phyloP scores from a whole-genome alignment of 164 flowering plant species.

The Annona squamosa region DNA sequence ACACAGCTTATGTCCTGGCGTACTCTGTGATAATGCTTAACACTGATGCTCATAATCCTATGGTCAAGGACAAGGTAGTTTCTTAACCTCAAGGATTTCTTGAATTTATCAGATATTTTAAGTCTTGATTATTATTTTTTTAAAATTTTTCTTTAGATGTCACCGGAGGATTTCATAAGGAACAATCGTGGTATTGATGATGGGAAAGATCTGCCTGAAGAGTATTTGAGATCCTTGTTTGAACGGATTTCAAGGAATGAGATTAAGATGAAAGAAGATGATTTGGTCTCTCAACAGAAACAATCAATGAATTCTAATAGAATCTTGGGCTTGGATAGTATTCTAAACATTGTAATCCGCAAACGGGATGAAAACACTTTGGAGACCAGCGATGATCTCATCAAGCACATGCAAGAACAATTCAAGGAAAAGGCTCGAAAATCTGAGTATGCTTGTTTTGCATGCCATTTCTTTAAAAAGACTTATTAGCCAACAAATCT shows the following conservation, averaged over 20 bases:
- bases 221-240: constrained; percentile 81
- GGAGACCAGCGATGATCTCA: constrained; percentile 96
- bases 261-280: constrained; percentile 94
- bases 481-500: neutral
- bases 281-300: constrained; percentile 63
- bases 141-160: constrained; percentile 59
- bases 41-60: constrained; percentile 97
- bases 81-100: neutral
- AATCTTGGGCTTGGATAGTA: constrained; percentile 82
- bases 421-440: constrained; percentile 98
- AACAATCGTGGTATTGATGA: constrained; percentile 99
- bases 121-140: neutral
- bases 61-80: constrained; percentile 94
- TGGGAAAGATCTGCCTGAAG: constrained; percentile 97
- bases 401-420: constrained; percentile 96
- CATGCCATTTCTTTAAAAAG: neutral
- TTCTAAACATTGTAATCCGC: constrained; percentile 85
- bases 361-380: constrained; percentile 66
- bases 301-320: constrained; percentile 71
- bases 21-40: constrained; percentile 95
- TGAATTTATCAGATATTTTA: neutral
- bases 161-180: constrained; percentile 93
- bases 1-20: constrained; percentile 97
- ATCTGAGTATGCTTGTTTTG: constrained; percentile 71
- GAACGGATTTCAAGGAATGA: constrained; percentile 87